Evolutionary conservation across 2,329 filamentous ascomycete species (phyloP), one percentile per base, ranked within the genome.

Genomic region (Stagonosporopsis chrysanthemi): DNA sequence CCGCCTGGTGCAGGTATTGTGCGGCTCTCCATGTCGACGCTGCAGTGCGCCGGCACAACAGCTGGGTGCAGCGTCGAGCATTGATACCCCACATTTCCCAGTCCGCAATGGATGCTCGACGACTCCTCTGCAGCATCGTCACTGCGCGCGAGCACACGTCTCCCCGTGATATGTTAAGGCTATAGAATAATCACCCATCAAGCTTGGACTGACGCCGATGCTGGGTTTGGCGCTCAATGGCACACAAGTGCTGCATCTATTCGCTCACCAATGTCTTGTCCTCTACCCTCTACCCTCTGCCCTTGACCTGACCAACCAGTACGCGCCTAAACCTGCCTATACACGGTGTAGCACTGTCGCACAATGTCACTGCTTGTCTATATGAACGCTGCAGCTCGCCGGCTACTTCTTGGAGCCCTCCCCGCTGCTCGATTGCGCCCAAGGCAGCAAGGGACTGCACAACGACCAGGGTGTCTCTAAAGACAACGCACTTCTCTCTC

Each of bases 61-160:
- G 42, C 43, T 40, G 52, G 36, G 33, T 53, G 52, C 49, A 48
- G 58, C 49, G 22, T 55, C 46, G 39, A 47, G 57, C 48, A 23
- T 35, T 47, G 35, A 40, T 57, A 55, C 58, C 53, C 53, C 53
- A 61, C 58, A 54, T 45, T 53, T 45, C 35, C 42, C 28, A 15
- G 19, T 14, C 14, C 12, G 36, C 35, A 35, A 46, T 53, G 41
- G 48, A n/a, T 28, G 48, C 39, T 40, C 43, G 19, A 48, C 15
- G 23, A 26, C 39, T 28, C 22, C 29, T 17, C 8, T 31, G n/a
- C 35, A 23, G 26, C 38, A 29, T 22, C 19, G 39, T 28, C 43
- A 24, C 6, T 17, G 23, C 35, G 43, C 43, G 23, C 17, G 26
- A 38, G 26, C 26, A 38, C 28, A n/a, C 9, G 15, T 23, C 23